Conservation (phyloP, 768 basidiomycete genomes). For the Tylopilus sp. region DNA sequence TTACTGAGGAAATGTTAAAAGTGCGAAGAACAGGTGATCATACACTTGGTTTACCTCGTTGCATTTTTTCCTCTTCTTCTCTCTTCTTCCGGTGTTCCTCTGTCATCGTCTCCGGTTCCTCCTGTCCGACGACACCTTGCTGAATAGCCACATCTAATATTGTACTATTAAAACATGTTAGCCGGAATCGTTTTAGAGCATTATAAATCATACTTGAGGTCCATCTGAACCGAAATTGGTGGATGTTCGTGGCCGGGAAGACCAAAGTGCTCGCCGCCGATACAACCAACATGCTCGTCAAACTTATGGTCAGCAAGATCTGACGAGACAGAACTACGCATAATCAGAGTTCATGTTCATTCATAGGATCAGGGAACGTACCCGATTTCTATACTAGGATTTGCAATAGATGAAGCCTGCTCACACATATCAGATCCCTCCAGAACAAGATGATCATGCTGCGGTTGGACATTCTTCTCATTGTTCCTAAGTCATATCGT, state of each 20-base stretch:
- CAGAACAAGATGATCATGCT: background rate
- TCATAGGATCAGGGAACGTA: background rate
- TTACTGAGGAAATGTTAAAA: background rate
- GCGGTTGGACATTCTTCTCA: background rate
- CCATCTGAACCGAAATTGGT: no score
- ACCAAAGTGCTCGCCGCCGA: no score
- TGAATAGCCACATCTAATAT: background rate
- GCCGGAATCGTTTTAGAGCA: background rate
- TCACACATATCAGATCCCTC: background rate
- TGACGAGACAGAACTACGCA: background rate
- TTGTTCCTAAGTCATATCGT: conserved; percentile 1
- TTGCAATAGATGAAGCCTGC: background rate
- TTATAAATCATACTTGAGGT: background rate
- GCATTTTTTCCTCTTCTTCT: no score
- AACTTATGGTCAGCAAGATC: background rate
- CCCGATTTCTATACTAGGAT: background rate
- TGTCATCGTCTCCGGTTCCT: no score
- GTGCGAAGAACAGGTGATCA: no score
- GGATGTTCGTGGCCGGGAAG: no score
- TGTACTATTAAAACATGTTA: background rate
- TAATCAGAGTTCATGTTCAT: background rate
- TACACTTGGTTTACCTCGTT: no score
- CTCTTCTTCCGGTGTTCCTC: no score
- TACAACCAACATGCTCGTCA: no score
- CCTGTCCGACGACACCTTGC: no score